These are phyloP conservation scores for Populus euphratica DNA, from an alignment of 345 rosid genomes.

Conservation along the genomic window DNA sequence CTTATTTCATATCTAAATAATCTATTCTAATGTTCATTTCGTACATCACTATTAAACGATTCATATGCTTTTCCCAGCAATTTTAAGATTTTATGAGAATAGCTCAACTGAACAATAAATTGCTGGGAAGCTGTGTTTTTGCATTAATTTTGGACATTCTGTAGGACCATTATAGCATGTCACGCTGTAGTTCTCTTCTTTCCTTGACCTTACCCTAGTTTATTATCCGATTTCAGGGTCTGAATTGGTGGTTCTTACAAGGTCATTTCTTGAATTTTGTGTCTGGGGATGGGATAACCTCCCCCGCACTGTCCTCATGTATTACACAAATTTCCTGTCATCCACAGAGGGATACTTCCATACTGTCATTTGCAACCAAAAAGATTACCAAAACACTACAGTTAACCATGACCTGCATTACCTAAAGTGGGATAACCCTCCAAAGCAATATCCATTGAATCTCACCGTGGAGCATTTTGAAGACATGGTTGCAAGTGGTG, in stretches of 20 bases:
- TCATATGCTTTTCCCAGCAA: not conserved
- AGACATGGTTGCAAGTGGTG: conserved; percentile 78
- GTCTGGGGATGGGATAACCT: conserved; percentile 98
- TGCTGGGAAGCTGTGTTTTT: not conserved
- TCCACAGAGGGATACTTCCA: conserved; percentile 89
- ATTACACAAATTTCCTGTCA: conserved; percentile 78
- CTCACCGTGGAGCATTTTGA: conserved; percentile 53
- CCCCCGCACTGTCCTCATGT: conserved; percentile 86
- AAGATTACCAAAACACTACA: conserved; percentile 82
- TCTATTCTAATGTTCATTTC: not conserved
- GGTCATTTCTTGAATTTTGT: conserved; percentile 81
- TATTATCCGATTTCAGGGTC: conserved; percentile 51
- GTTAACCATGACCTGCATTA: conserved; percentile 82
- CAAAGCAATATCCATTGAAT: conserved; percentile 56
- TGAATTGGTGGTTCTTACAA: conserved; percentile 65
- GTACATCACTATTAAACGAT: not conserved
- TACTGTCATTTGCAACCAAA: conserved; percentile 84
- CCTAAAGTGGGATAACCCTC: conserved; percentile 73
- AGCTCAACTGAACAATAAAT: not conserved
- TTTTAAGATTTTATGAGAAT: not conserved
- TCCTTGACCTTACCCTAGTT: not conserved
- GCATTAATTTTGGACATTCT: not conserved
- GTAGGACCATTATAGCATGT: not conserved
- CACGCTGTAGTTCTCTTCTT: not conserved
- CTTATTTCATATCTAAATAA: not conserved